Conservation (phyloP, 768 basidiomycete species). For the Mycena floridula region DNA sequence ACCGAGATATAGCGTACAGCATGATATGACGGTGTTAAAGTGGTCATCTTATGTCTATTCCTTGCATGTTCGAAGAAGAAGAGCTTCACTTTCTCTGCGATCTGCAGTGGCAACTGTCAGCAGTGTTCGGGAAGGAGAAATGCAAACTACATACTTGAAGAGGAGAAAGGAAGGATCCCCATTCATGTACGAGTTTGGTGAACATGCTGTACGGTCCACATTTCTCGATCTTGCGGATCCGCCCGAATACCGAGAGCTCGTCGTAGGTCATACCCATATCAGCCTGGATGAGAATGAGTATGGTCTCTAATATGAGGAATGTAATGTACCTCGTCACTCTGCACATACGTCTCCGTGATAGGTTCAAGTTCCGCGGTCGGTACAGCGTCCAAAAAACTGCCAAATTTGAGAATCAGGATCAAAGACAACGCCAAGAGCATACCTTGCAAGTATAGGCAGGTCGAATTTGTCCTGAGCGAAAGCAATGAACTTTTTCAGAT, state of each 20-base stretch:
- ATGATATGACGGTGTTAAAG: slow-evolving; percentile 88
- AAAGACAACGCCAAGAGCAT: not conserved
- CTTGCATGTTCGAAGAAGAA: slow-evolving; percentile 97
- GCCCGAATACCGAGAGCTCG: slow-evolving; percentile 88
- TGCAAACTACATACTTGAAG: slow-evolving; percentile 46
- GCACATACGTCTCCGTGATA: slow-evolving; percentile 89
- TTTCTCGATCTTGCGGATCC: slow-evolving; percentile 93
- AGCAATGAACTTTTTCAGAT: slow-evolving; percentile 91
- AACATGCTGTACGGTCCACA: slow-evolving; percentile 98
- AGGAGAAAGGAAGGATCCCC: slow-evolving; percentile 85
- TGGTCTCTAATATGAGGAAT: not conserved
- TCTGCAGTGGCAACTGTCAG: slow-evolving; percentile 37
- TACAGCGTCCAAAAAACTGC: slow-evolving; percentile 83
- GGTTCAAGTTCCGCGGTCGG: slow-evolving; percentile 98
- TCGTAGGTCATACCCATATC: slow-evolving; percentile 99
- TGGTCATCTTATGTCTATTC: slow-evolving; percentile 99
- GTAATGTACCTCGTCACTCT: slow-evolving; percentile 79
- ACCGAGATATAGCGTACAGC: slow-evolving; percentile 52
- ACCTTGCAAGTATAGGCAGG: slow-evolving; percentile 80
- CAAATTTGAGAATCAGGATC: not conserved
- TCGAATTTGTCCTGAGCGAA: slow-evolving; percentile 77
- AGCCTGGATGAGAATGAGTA: slow-evolving; percentile 38
- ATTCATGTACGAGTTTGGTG: slow-evolving; percentile 90
- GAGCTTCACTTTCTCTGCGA: slow-evolving; percentile 93
- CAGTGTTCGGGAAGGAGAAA: not conserved